Evolutionary conservation across 768 basidiomycete species (phyloP), one percentile per base, ranked within the genome.

Genomic region (Suillus sp.): DNA sequence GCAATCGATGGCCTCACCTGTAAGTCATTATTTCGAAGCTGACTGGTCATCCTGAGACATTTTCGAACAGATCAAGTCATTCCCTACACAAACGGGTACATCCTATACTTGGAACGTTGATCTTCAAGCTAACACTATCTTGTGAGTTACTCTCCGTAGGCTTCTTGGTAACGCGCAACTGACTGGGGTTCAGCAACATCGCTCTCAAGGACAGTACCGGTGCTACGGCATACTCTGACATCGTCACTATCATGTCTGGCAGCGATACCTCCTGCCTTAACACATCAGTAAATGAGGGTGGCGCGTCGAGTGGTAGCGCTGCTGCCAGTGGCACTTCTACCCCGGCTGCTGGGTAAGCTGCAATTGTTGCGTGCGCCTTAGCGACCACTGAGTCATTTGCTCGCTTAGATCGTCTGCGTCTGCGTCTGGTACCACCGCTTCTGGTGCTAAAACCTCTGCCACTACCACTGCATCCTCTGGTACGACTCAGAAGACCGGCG

Each of bases 171-270:
- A 1, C 1, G 13, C 2, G n/a, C 16, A 0, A 22, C 56, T 64
- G 10, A 70, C 38, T 9, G 30, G 42, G 37, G 22, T 66, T 14
- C 58, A 92, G 90, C 67, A 83, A 83, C n/a, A 67, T 84, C 38
- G 70, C 70, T 14, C 63, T 89, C 66, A 88, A 86, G 75, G 90
- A 91, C 65, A 75, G 73, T 69, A 83, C 84, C 16, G 90, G 90
- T 18, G 18, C 70, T 1, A 71, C 68, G 10, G 84, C 79, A 8
- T 92, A 80, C 75, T 83, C 84, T 16, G 84, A 84, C 58, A 75
- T 78, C 2, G 76, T 86, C 37, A 83, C 77, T 0, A 72, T 91
- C 55, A 65, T 73, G 60, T 2, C 70, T 5, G 75, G 83, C 34
- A 54, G 69, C 13, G 76, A 79, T 63, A 64, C 68, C 9, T 64